These are phyloP conservation scores for Penicillium odoratum DNA, from an alignment of 495 filamentous ascomycete species.

Conservation along the genomic window DNA sequence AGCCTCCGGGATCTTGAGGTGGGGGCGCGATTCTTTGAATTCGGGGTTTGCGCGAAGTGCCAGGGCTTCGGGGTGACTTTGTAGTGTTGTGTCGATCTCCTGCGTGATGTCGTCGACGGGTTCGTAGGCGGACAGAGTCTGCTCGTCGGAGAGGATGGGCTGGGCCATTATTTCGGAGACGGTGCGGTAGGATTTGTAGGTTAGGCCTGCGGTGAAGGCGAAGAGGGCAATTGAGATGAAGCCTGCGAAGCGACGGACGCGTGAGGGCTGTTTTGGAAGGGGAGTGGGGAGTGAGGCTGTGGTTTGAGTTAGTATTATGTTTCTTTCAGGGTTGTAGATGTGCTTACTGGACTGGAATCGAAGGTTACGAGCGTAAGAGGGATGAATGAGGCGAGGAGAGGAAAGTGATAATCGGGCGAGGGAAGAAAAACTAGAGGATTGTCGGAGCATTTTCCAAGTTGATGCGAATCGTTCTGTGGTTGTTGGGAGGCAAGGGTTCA, in stretches of 20 bases:
- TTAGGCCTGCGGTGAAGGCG: slow-evolving; percentile 35
- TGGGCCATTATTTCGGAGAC: slow-evolving; percentile 45
- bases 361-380: background rate
- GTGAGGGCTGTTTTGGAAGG: slow-evolving; percentile 26
- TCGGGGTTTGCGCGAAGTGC: slow-evolving; percentile 65
- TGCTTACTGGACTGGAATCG: slow-evolving; percentile 1
- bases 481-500: slow-evolving; percentile 10
- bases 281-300: slow-evolving; percentile 1
- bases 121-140: slow-evolving; percentile 66
- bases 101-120: slow-evolving; percentile 60
- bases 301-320: background rate
- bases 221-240: slow-evolving; percentile 42
- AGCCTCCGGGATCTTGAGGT: slow-evolving; percentile 73
- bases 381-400: background rate
- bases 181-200: slow-evolving; percentile 27
- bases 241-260: slow-evolving; percentile 37
- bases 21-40: slow-evolving; percentile 77
- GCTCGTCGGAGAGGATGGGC: slow-evolving; percentile 61
- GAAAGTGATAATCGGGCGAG: background rate
- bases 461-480: background rate
- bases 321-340: too few species aligned
- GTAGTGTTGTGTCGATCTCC: slow-evolving; percentile 70
- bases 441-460: slow-evolving; percentile 6
- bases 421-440: background rate
- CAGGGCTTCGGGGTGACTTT: slow-evolving; percentile 67